Conservation (phyloP, 129 eudicot species). For the Artemisia argyi region DNA sequence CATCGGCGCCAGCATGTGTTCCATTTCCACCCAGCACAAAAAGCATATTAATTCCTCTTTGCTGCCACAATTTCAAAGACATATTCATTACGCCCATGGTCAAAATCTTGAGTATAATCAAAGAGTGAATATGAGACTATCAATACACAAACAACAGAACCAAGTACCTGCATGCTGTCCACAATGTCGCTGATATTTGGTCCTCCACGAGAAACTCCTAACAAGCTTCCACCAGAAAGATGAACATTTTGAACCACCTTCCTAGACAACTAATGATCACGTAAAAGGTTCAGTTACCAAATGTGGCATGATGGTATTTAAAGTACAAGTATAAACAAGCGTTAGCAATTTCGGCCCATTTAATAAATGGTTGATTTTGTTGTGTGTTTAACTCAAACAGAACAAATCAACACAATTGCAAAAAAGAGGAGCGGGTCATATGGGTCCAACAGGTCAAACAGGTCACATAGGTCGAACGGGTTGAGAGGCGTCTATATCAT, state of each 20-base stretch:
- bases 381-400: background rate
- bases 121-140: constrained; percentile 9
- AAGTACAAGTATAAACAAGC: too few species aligned
- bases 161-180: constrained; percentile 88
- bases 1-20: constrained; percentile 98
- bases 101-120: background rate
- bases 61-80: constrained; percentile 48
- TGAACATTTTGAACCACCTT: constrained; percentile 96
- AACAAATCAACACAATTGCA: background rate
- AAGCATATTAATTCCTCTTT: constrained; percentile 94
- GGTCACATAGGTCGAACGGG: background rate
- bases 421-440: background rate
- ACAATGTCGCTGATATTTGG: constrained; percentile 82
- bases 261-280: constrained; percentile 63
- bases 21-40: constrained; percentile 99
- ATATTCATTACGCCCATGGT: background rate
- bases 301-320: background rate
- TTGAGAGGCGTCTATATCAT: too few species aligned
- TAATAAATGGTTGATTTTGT: background rate
- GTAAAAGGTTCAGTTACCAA: constrained; percentile 17
- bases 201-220: constrained; percentile 99
- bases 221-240: constrained; percentile 97
- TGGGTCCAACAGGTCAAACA: background rate
- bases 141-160: background rate
- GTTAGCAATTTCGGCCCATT: too few species aligned